Percentiles rank a stretch among this genome's conserved stretches.
Conservation (phyloP, 2,329 filamentous ascomycete genomes). For the Septoria petroselini region DNA sequence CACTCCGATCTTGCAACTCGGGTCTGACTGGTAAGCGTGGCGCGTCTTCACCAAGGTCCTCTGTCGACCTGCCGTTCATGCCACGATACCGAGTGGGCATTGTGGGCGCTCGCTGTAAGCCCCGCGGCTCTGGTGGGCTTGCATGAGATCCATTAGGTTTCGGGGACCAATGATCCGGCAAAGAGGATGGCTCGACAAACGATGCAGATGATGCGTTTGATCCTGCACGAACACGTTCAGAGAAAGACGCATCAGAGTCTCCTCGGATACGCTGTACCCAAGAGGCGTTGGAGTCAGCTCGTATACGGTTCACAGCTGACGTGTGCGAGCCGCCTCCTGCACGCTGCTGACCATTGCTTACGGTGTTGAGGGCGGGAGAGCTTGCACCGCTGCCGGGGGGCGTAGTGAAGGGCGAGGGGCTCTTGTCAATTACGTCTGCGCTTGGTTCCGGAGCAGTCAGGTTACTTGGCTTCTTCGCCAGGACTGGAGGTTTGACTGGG, state of each 20-base stretch:
- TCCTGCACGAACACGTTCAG: conserved; percentile 25
- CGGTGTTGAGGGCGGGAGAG: conserved; percentile 29
- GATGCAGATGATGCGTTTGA: conserved; percentile 33
- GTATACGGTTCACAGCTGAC: conserved; percentile 27
- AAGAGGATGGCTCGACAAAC: conserved; percentile 33
- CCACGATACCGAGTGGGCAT: conserved; percentile 31
- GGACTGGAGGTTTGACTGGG: conserved; percentile 37
- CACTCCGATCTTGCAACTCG: conserved; percentile 33
- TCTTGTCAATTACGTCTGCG: conserved; percentile 42
- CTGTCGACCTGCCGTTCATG: conserved; percentile 15
- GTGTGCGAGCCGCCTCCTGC: background rate
- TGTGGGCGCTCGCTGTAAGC: conserved; percentile 18
- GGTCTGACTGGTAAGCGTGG: conserved; percentile 36
- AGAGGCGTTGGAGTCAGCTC: conserved; percentile 32
- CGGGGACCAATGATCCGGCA: conserved; percentile 26
- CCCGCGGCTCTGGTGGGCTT: conserved; percentile 19
- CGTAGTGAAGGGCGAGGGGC: conserved; percentile 78
- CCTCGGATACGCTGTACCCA: conserved; percentile 29
- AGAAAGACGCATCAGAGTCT: conserved; percentile 31
- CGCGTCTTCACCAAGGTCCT: conserved; percentile 30
- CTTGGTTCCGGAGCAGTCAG: conserved; percentile 43
- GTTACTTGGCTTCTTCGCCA: conserved; percentile 28
- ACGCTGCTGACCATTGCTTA: conserved; percentile 2
- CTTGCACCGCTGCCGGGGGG: conserved; percentile 72
- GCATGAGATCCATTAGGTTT: conserved; percentile 22